Conservation (phyloP, 192 early-diverging fungal genomes). For the Podila clonocystis region DNA sequence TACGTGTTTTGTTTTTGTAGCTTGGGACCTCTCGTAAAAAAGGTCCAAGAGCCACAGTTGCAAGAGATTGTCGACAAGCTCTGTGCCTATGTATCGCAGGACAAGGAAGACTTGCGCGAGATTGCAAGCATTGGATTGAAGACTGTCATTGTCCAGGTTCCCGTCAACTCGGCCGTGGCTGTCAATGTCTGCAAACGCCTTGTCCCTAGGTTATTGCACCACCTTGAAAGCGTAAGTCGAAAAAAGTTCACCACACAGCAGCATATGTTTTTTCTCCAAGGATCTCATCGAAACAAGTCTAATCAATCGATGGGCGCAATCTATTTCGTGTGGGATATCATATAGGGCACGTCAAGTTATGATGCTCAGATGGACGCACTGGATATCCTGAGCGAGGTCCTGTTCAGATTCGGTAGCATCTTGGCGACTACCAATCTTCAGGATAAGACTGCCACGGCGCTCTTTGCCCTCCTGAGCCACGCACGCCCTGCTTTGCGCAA, state of each 20-base stretch:
- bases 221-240: conserved; percentile 67
- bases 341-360: conserved; percentile 55
- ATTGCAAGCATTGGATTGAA: conserved; percentile 89
- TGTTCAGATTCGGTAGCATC: conserved; percentile 73
- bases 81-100: conserved; percentile 66
- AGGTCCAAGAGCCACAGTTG: conserved; percentile 72
- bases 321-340: too few relatives aligned
- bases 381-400: conserved; percentile 79
- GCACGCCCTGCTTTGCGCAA: conserved; percentile 81
- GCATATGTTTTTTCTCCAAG: too few relatives aligned
- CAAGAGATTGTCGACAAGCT: conserved; percentile 76
- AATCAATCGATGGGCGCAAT: too few relatives aligned
- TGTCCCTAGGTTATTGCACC: conserved; percentile 72
- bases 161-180: conserved; percentile 58
- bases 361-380: conserved; percentile 75
- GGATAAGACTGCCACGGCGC: conserved; percentile 66
- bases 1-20: conserved; percentile 41
- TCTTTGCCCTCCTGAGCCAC: conserved; percentile 77
- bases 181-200: conserved; percentile 68
- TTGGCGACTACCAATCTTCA: conserved; percentile 62
- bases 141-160: conserved; percentile 81
- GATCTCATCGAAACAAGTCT: too few relatives aligned
- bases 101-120: conserved; percentile 78
- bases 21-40: conserved; percentile 81
- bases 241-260: too few relatives aligned